Conservation (phyloP, 345 rosid genomes). For the Eucalyptus microcorys region DNA sequence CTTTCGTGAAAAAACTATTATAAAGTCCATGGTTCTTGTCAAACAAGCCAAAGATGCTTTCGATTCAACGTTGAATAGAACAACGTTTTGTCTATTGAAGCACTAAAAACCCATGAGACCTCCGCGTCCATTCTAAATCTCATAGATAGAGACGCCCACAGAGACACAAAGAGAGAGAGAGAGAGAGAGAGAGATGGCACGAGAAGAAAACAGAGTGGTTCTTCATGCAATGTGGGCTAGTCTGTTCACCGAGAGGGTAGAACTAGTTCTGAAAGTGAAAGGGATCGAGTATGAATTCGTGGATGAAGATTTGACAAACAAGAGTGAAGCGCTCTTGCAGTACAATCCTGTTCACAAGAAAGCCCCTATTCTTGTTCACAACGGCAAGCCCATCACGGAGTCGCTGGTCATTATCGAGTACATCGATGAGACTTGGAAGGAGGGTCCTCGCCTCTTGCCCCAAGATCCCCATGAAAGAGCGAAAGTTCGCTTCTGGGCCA, state of each 20-base stretch:
- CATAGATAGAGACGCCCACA: neutral
- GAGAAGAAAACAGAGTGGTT: too few species aligned
- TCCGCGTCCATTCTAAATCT: neutral
- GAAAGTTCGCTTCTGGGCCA: slow-evolving; percentile 26
- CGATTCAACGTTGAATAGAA: neutral
- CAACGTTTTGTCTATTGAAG: neutral
- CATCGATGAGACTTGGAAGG: slow-evolving; percentile 27
- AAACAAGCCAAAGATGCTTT: neutral
- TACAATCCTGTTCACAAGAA: slow-evolving; percentile 26
- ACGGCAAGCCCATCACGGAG: slow-evolving; percentile 21
- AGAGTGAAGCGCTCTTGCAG: slow-evolving; percentile 2
- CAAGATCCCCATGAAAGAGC: slow-evolving; percentile 22
- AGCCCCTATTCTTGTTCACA: slow-evolving; percentile 31
- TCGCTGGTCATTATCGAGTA: slow-evolving; percentile 23
- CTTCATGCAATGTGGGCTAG: slow-evolving; percentile 8
- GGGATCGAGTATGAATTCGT: slow-evolving; percentile 17
- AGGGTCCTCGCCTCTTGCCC: slow-evolving; percentile 15
- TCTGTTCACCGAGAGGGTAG: slow-evolving; percentile 17
- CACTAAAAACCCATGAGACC: neutral
- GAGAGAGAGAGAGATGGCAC: too few species aligned
- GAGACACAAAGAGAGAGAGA: neutral
- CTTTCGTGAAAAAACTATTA: neutral
- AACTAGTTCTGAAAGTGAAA: slow-evolving; percentile 25
- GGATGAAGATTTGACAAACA: slow-evolving; percentile 34
- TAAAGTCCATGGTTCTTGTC: neutral